Evolutionary conservation across 2,329 filamentous ascomycete genomes (phyloP), one percentile per base, ranked within the genome.

Genomic region (Colletotrichum incanum): DNA sequence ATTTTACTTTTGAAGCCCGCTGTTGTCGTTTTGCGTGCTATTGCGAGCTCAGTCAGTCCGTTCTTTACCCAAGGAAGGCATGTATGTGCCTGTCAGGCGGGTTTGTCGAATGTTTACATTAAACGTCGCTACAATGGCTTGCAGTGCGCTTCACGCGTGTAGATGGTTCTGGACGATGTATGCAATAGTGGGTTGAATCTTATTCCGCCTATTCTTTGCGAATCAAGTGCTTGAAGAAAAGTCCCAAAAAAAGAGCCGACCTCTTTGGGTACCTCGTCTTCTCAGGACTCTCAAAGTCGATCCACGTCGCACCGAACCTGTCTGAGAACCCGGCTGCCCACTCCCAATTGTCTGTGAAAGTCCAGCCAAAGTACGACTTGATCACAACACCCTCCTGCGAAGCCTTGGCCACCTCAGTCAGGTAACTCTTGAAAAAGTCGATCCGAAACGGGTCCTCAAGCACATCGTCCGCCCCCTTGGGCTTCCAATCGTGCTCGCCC

Each of bases 271-370:
- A 81, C 59, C 82, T 75, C 63, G 78, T 81, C 73, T 80, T 82
- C 43, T 81, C 77, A 0, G 76, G 75, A 14, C 77, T 80, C 28
- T 82, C 77, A 65, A 82, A 84, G 65, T 85, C 82, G 6, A 84
- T 77, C 81, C 82, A 85, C 0, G 81, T 83, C 11, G 79, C 79
- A 0, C 83, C 83, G 50, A 85, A 84, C 1, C 83, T 76, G 68
- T 83, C 82, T 0, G 79, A 80, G 65, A 77, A 84, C 0, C 83
- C 83, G 1, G 80, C 81, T n/a, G 82, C 80, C 83, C 83, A 85
- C 71, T 85, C 80, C 82, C 83, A 84, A n/a, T 84, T 84, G 64
- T 84, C 83, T 0, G 79, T 80, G 52, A 84, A 83, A 0, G 81
- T 83, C 82, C 83, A 84, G 0, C 77, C 83, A 69, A 84, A 84